Evolutionary conservation across 306 rosid species (phyloP), one percentile per base, ranked within the genome.

Genomic region (Fagus crenata): DNA sequence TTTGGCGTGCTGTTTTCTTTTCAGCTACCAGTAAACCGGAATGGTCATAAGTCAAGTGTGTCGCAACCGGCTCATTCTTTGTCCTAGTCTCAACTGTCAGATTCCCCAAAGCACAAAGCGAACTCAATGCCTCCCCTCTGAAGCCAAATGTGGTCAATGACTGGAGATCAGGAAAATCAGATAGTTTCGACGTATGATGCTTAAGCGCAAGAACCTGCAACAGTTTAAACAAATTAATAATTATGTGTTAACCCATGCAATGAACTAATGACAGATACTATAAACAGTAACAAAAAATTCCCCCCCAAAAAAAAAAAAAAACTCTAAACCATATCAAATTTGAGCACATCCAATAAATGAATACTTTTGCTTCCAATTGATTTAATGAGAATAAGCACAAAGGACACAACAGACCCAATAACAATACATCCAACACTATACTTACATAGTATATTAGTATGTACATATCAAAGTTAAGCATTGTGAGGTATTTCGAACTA

Each of bases 91-190:
- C 98, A 65, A 95, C 82, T 0, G 89, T 92, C 84, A 95, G 74
- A 69, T 84, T 71, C 79, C 93, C 98, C 71, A 95, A 63, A 46
- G 94, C 85, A 70, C 96, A 88, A 3, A 95, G 93, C 1, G 97
- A 95, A 78, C 98, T 95, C 82, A 95, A 39, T 28, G 98, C 98
- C 90, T 95, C 97, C 7, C 98, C 98, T 69, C 98, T 89, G 81
- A 95, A 95, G 35, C 98, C 98, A 83, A 89, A 95, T 13, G 98
- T 92, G 46, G 93, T 84, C 5, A 92, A 81, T 71, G 97, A 92
- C 85, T 89, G 93, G 75, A 95, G 98, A 90, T 95, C 97, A 67
- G 89, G 87, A 79, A 95, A 95, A 28, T 87, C 96, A 13, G 79
- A 79, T 74, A 95, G 77, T 55, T 95, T 95, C 0, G 98, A 95